Evolutionary conservation across 2,329 filamentous ascomycete genomes (phyloP).

Genomic region (Trichoderma oligosporum): DNA sequence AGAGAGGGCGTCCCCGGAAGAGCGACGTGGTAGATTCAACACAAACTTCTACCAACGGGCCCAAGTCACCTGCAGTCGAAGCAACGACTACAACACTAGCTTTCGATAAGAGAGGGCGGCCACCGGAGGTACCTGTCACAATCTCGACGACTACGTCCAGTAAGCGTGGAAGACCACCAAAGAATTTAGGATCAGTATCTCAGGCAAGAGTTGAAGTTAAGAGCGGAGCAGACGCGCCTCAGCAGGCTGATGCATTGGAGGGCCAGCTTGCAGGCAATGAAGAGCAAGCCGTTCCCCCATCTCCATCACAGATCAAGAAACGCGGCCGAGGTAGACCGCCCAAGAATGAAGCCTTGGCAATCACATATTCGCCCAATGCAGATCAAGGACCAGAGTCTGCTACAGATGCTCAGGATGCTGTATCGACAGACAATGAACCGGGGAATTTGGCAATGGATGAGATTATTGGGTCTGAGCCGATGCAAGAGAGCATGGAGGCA

Average conservation of each 20-base stretch:
- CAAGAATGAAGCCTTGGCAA: not conserved
- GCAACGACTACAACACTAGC: too few relatives aligned
- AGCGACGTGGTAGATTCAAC: not conserved
- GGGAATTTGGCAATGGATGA: not conserved
- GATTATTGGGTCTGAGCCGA: not conserved
- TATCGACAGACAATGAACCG: not conserved
- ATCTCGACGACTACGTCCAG: not conserved
- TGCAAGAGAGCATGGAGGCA: not conserved
- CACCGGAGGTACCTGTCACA: not conserved
- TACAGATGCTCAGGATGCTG: not conserved
- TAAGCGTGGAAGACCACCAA: not conserved
- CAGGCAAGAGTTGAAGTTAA: not conserved
- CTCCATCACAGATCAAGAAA: not conserved
- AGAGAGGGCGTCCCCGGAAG: not conserved
- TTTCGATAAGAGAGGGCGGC: not conserved
- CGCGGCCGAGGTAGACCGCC: slow-evolving; percentile 14
- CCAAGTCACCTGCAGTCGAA: too few relatives aligned
- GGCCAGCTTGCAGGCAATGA: too few relatives aligned
- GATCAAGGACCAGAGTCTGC: not conserved
- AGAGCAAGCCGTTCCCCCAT: not conserved
- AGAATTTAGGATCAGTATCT: not conserved
- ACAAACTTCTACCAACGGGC: too few relatives aligned
- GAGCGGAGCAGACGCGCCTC: not conserved
- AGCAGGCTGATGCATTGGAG: not conserved
- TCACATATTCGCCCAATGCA: not conserved